Base-by-base conservation (phyloP, 495 filamentous ascomycete genomes). In the Apiosordaria backusii region DNA sequence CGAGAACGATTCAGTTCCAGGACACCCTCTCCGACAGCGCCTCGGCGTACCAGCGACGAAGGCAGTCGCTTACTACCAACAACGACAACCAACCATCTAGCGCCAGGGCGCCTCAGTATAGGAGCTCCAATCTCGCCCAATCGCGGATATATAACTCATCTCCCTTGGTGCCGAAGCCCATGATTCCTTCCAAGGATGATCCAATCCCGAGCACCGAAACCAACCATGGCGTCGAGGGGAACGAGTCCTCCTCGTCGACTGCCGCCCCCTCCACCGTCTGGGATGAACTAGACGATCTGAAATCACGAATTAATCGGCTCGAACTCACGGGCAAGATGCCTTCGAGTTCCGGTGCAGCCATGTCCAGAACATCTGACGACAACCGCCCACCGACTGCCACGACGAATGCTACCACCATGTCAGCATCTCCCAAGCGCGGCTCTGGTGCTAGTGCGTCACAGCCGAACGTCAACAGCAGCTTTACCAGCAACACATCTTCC, bases 221-320 rank as follows among this genome's bases (percentile, higher is more conserved):
- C 2, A 70, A 67, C 29, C 74, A 78, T 61, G 77, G 72, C 9
- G 74, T 81, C 9, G 87, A 89, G 61, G 87, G 83, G 60, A 93
- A 92, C 2, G 91, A 91, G 66, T 97, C 93, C 0, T 92, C 91
- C 0, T 81, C 88, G 23, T 98, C 95, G 0, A 92, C 91, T 0
- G 92, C 88, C 2, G 92, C 92, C 9, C 90, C 93, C 22, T 96
- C 95, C 2, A 96, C 92, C 0, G 91, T 99, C 10, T 99, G 96
- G 96, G 95, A 99, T 75, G 95, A 99, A 77, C 79, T 99, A 21
- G 95, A 99, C 69, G 96, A 98, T 62, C 79, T 99, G 15, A 99
- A 98, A 74, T 94, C 92, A 10, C 87, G 96, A 22, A 97, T 99
- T 68, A 88, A 90, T 66, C 91, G 91, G 57, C 84, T 99, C n/a